Evolutionary conservation across 2,329 filamentous ascomycete genomes (phyloP), one percentile per base, ranked within the genome.

Genomic region (Phaeomoniella chlamydospora): DNA sequence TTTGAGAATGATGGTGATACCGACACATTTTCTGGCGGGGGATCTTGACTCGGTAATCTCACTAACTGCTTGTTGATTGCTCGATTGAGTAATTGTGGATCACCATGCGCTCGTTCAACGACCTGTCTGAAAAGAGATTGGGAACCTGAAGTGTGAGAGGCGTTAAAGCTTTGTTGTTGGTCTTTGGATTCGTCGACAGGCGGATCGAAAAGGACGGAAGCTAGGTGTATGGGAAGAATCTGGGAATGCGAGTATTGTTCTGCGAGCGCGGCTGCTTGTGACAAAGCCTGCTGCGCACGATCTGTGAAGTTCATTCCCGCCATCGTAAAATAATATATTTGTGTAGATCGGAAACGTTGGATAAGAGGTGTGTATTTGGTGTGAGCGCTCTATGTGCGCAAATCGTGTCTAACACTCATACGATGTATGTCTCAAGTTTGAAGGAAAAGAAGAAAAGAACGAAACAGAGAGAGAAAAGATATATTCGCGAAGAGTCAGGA

Each of bases 101-200:
- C 90, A 52, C 90, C 90, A 61, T 92, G 83, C 34, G 90, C 88
- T 51, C 83, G 77, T 61, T 98, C 88, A 42, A 98, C 70, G 39
- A 94, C 88, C 61, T 98, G 90, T 46, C 84, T 77, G 67, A 96
- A 92, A 37, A 98, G 74, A n/a, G 87, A 84, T 46, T 68, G 64
- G 13, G 69, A 64, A 15, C 74, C 61, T 18, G 69, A 64, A 22
- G 74, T 69, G 37, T 80, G 70, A 16, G 79, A 74, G 4, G 70
- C 68, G 52, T 88, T 85, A 34, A 63, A 56, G 33, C 59, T 64
- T 44, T 62, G 65, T 61, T 84, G 83, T 58, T 85, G 82, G 54
- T 90, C 82, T 56, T 84, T 87, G 48, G 80, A 85, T 47, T 69
- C 73, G 39, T 64, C 61, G 22, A 47, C 40, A 13, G 58, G 49